Conservation (phyloP, 176 grass and related monocot species). For the Hordeum marinum region DNA sequence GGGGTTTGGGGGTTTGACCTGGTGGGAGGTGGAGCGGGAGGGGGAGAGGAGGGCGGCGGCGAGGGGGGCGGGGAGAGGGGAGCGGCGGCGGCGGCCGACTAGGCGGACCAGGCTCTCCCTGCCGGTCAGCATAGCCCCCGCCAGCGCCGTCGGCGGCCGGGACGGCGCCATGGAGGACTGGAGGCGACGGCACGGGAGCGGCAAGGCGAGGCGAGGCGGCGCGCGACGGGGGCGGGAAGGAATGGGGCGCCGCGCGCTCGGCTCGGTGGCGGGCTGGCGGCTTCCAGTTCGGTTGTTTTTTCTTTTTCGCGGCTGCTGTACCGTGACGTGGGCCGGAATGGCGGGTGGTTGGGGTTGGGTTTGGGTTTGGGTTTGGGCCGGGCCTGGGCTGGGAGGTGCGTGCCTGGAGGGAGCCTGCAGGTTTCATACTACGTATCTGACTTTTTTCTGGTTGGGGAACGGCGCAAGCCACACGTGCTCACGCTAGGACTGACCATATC, state of each 20-base stretch:
- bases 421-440: background rate
- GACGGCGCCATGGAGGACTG: background rate
- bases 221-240: background rate
- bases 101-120: slow-evolving; percentile 71
- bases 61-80: slow-evolving; percentile 35
- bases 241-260: background rate
- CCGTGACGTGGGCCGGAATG: background rate
- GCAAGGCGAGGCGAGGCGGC: too few species aligned
- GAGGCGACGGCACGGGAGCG: background rate
- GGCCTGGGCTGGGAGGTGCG: background rate
- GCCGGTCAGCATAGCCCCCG: slow-evolving; percentile 44
- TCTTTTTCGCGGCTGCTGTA: background rate
- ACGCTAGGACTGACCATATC: background rate
- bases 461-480: background rate
- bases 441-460: background rate
- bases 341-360: background rate
- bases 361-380: too few species aligned
- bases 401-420: background rate
- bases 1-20: slow-evolving; percentile 26
- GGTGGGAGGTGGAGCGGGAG: background rate
- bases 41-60: slow-evolving; percentile 15
- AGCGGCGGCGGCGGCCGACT: slow-evolving; percentile 60
- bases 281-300: background rate
- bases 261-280: too few species aligned
- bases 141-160: background rate